phyloP scores from a whole-genome alignment of 495 filamentous ascomycete genomes.

The Astrothelium macrocarpum region DNA sequence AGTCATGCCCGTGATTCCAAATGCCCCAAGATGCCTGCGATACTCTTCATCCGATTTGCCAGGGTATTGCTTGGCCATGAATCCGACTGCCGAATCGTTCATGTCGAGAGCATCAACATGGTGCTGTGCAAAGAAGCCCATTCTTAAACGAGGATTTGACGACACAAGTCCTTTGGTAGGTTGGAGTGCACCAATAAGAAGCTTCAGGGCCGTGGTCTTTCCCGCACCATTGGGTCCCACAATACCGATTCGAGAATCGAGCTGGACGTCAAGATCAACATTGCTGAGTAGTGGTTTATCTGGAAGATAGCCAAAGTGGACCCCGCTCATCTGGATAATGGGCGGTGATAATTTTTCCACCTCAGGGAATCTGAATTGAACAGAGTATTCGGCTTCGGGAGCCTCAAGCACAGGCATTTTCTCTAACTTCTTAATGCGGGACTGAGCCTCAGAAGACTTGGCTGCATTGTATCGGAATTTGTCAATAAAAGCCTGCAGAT shows the following conservation, averaged over 20 bases:
- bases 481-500: constrained; percentile 94
- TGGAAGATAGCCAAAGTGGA: constrained; percentile 79
- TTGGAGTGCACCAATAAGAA: constrained; percentile 77
- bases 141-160: constrained; percentile 71
- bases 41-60: constrained; percentile 95
- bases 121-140: constrained; percentile 98
- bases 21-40: constrained; percentile 86
- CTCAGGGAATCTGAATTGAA: constrained; percentile 96
- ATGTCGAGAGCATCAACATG: constrained; percentile 96
- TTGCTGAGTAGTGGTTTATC: constrained; percentile 73
- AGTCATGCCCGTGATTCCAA: constrained; percentile 96
- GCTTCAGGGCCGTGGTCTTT: constrained; percentile 93
- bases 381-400: constrained; percentile 88
- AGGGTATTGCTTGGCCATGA: constrained; percentile 88
- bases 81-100: constrained; percentile 75
- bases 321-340: constrained; percentile 92
- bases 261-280: constrained; percentile 91
- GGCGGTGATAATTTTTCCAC: constrained; percentile 96
- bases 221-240: constrained; percentile 97
- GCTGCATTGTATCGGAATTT: constrained; percentile 99
- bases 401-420: constrained; percentile 86
- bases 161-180: constrained; percentile 75
- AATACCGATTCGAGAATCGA: constrained; percentile 96
- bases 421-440: constrained; percentile 97
- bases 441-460: constrained; percentile 96